Base-by-base conservation (phyloP, 1,284 basidiomycete species). In the Sphagnurus paluster region DNA sequence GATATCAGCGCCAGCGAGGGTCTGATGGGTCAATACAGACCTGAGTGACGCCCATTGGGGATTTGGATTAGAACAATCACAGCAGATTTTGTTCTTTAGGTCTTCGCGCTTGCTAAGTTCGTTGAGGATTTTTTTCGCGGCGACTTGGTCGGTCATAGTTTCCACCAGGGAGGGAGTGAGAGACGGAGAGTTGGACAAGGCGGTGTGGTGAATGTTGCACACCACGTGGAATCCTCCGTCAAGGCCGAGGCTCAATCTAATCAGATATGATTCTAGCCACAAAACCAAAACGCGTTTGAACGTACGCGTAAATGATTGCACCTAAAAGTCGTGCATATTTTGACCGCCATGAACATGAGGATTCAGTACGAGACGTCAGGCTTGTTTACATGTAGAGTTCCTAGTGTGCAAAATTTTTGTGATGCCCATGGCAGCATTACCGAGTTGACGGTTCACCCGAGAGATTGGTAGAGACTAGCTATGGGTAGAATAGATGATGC, bases 41-140 rank as follows among this genome's bases (percentile, higher is more conserved):
- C 82, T 80, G 54, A 92, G 68, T 32, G 84, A 87, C n/a, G 90
- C 90, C 93, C 93, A 96, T 64, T 95, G 91, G 1, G 92, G 93
- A 59, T 90, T 90, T 10, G 90, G 90, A 49, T 89, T 92, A 11
- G 69, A 67, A 60, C 93, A 96, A 64, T 95, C 92, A 24, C 79
- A 76, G 61, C 92, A 95, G 41, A 72, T 57, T 66, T 84, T 88
- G 71, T 94, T 93, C 24, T 75, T 76, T 49, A 87, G 71, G 54
- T 82, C 82, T 36, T 85, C 83, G 28, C 80, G 79, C 56, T 79
- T 83, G 62, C 83, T 79, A 63, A 94, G 84, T 42, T 87, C 84
- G 53, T 83, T 79, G 24, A 93, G 79, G 21, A 76, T 76, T 55
- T 84, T 79, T 63, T 82, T 87, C 39, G 83, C 82, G 25, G 78